Conservation (phyloP, 441 rosid species). For the Manihot esculenta region DNA sequence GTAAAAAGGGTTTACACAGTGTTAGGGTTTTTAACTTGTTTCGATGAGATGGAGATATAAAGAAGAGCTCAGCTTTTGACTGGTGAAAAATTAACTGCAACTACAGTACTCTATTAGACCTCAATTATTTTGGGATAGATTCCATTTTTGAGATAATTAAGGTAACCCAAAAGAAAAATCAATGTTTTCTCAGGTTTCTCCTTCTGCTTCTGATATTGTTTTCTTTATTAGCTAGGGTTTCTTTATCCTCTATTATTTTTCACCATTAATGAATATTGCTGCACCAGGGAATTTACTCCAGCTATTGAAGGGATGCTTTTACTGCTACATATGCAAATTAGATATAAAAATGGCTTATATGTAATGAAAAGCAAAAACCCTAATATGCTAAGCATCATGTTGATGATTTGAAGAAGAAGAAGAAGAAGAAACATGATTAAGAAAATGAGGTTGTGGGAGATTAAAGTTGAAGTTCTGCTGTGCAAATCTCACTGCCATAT, state of each 20-base stretch:
- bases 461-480: conserved; percentile 13
- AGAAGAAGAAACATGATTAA: no score
- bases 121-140: conserved; percentile 28
- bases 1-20: neutral
- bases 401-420: no score
- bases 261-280: no score
- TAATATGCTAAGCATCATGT: no score
- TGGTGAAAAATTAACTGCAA: conserved; percentile 24
- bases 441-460: neutral
- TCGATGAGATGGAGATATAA: conserved; percentile 27
- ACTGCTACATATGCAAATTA: no score
- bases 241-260: no score
- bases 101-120: conserved; percentile 10
- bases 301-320: no score
- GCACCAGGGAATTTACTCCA: no score
- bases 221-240: neutral
- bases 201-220: neutral
- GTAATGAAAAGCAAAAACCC: no score
- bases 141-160: conserved; percentile 36
- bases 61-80: conserved; percentile 34
- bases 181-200: neutral
- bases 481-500: conserved; percentile 48
- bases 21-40: conserved; percentile 24
- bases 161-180: conserved; percentile 12
- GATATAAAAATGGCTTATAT: no score